Evolutionary conservation across 495 filamentous ascomycete genomes (phyloP), one percentile per base, ranked within the genome.

Genomic region (Daldinia childiae): DNA sequence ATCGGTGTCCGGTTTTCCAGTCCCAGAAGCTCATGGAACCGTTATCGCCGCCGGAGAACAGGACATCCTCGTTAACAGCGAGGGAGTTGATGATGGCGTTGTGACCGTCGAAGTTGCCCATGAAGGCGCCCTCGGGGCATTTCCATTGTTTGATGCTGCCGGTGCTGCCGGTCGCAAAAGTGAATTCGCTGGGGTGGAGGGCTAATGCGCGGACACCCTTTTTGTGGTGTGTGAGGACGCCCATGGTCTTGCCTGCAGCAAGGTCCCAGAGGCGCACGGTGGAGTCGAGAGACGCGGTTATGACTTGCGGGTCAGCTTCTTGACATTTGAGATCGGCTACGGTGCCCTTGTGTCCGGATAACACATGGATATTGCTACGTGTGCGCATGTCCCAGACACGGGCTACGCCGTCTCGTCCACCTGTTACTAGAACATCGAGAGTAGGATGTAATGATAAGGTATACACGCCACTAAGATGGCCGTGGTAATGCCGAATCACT

Each of bases 111-210:
- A 98, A 99, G 80, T 98, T 98, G 82, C 97, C 94, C 96, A 99
- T 99, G 79, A 99, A 97, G 32, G 92, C 93, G 39, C 95, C 96
- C 80, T 97, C 95, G 17, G 96, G 96, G 74, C 94, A 98, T 79
- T 98, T 98, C 95, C 95, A 99, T 79, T 98, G 96, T 85, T 99
- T 99, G 82, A 99, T 99, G 78, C 90, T 93, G 26, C 91, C 90
- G 0, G 94, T 93, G 75, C 92, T 95, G 65, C 91, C 95, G 67
- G 88, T 93, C 32, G 94, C 96, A 73, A 99, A 99, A 0, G 96
- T 99, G 80, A 97, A 99, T 78, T 99, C 96, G 58, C 86, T 90
- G 0, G 96, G 96, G 79, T 98, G 96, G 2, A 90, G 87, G 17
- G 92, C 87, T 60, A 99, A 84, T n/a, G 87, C 88, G 43, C 96